Base-by-base conservation (phyloP, 2,329 filamentous ascomycete species). In the Tricladium varicosporioides region DNA sequence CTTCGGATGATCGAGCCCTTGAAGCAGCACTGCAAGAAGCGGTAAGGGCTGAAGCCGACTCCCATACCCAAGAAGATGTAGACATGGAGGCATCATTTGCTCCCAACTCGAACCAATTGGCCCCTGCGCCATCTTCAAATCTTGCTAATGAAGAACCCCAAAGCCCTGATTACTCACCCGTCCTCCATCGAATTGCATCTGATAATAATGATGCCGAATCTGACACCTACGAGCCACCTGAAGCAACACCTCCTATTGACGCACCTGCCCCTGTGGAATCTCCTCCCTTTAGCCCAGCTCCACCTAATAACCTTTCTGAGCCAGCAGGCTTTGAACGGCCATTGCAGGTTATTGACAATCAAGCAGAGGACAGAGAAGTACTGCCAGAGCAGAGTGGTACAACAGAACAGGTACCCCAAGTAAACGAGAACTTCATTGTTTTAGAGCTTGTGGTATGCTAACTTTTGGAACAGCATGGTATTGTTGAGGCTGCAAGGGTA, bases 141-240 rank as follows among this genome's bases (percentile, higher is more conserved):
- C 46, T 52, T 1, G 48, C 46, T 8, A 60, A 60, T 31, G 63
- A 62, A 43, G 52, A 59, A 19, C 51, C 49, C n/a, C 51, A 48
- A 33, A 67, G 61, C 36, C 59, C 63, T 14, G 60, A 59, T 45
- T 66, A 68, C 51, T 63, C 63, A 5, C 65, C 66, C 16, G 54
- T 58, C 8, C 64, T 66, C 16, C 56, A 63, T 19, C 60, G 61
- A 14, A 48, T 44, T 4, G 33, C 51, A 19, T 15, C 47, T 47
- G 57, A 44, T 7, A 51, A 52, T 18, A 13, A n/a, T 18, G 52
- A 48, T 33, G 44, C 11, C 5, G 68, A 68, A 45, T 80, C 80
- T 1, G 82, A 84, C 58, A 77, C 73, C 49, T 84, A 85, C 63
- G 81, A 86, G 60, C 82, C 82, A 48, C 80, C 80, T 15, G 78